These are phyloP conservation scores for Leccinum subrobustum DNA, from an alignment of 1,284 basidiomycete genomes.

Conservation along the genomic window DNA sequence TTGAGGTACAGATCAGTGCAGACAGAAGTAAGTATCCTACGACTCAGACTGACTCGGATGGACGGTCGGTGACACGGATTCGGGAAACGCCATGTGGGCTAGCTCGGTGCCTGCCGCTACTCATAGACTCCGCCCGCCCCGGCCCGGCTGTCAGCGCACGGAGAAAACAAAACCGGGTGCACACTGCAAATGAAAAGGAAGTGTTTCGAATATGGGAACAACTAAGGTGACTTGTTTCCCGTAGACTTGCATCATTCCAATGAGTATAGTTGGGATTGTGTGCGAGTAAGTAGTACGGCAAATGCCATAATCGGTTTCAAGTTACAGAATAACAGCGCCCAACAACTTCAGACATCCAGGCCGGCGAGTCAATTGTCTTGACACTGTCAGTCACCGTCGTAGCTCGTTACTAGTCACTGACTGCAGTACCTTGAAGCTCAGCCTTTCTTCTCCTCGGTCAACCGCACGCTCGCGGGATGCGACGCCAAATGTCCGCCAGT, in stretches of 20 bases:
- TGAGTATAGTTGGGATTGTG: background rate
- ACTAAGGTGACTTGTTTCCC: background rate
- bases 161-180: background rate
- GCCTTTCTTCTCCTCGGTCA: background rate
- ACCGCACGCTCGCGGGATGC: background rate
- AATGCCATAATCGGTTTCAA: background rate
- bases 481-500: background rate
- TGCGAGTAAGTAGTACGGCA: background rate
- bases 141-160: background rate
- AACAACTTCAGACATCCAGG: background rate
- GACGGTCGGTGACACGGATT: background rate
- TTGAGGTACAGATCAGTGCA: background rate
- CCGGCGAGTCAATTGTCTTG: background rate
- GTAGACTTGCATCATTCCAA: too few relatives aligned
- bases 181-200: background rate
- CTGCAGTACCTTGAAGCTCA: background rate
- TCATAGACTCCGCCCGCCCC: background rate
- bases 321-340: background rate
- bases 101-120: background rate
- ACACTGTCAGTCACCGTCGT: background rate
- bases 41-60: background rate
- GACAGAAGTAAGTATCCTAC: too few relatives aligned
- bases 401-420: background rate
- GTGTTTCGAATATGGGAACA: background rate
- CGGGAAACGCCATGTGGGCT: background rate